Conservation (phyloP, 2,329 filamentous ascomycete genomes). For the Chlorencoelia australis region DNA sequence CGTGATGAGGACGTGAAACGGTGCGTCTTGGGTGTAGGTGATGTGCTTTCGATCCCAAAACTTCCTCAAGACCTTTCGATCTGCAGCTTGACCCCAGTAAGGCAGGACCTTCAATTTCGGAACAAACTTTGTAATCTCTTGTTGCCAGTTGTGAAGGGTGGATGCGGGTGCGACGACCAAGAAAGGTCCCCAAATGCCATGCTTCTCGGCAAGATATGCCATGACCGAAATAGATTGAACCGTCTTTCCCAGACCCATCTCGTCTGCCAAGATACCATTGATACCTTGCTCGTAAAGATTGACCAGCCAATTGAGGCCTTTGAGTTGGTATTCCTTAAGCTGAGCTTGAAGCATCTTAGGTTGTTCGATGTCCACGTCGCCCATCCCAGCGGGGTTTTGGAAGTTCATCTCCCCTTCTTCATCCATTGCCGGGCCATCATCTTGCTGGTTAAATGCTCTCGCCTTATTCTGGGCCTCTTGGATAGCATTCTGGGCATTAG, state of each 20-base stretch:
- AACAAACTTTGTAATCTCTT: slow-evolving; percentile 92
- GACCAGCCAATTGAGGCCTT: slow-evolving; percentile 98
- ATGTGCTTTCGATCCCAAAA: slow-evolving; percentile 99
- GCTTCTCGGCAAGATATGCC: slow-evolving; percentile 93
- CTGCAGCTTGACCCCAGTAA: slow-evolving; percentile 92
- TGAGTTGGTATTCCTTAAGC: slow-evolving; percentile 97
- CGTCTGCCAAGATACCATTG: slow-evolving; percentile 96
- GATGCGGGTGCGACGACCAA: slow-evolving; percentile 92
- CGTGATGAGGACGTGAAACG: slow-evolving; percentile 92
- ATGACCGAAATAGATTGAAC: slow-evolving; percentile 99
- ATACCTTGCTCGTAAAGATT: slow-evolving; percentile 99
- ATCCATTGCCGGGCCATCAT: slow-evolving; percentile 57
- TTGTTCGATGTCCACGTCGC: slow-evolving; percentile 88
- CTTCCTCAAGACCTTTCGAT: slow-evolving; percentile 92
- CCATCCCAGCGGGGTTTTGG: slow-evolving; percentile 92
- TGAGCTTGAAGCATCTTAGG: slow-evolving; percentile 88
- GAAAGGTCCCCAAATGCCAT: slow-evolving; percentile 98
- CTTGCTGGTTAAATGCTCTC: slow-evolving; percentile 76
- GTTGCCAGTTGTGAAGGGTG: slow-evolving; percentile 98
- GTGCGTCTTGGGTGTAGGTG: slow-evolving; percentile 85
- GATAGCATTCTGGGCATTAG: slow-evolving; percentile 92
- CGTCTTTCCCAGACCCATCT: slow-evolving; percentile 99
- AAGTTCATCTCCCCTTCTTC: slow-evolving; percentile 99
- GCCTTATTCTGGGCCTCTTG: slow-evolving; percentile 91
- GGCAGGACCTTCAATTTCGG: slow-evolving; percentile 90